Base-by-base conservation (phyloP, 257 asterid species). In the Solanum clarkiae region DNA sequence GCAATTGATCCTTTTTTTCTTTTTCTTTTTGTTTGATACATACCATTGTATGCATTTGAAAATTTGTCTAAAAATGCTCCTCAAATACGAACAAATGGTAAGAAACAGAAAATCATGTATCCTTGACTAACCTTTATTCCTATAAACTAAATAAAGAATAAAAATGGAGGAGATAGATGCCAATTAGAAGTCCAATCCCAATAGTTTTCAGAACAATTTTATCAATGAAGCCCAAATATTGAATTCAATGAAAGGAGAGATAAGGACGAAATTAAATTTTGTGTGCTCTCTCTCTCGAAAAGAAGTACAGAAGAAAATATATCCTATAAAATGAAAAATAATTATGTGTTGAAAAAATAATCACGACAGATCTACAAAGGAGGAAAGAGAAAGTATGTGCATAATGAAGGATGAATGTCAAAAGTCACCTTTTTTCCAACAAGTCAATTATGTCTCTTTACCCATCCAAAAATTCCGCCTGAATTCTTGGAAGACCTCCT, bases 381-480 rank as follows among this genome's bases (percentile, higher is more conserved):
- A 4, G 56, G 56, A 5, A 70, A 22, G 42, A 49, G 49, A 70
- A 57, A 13, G n/a, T 2, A 29, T 55, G 70, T 47, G 29, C 6
- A 36, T 82, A 57, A 59, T 16, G 5, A 42, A 44, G 42, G 60
- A 51, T 54, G 63, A 56, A 87, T 74, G 8, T 36, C 15, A 16
- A 24, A 24, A 40, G 44, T 57, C 62, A 16, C 74, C 24, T 54
- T 85, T 60, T 68, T 47, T 65, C 63, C 85, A 81, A 44, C n/a
- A 59, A 10, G 17, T 59, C 77, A 84, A 82, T 36, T 32, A 15
- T 83, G 69, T 86, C 84, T 13, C 83, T 29, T 72, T 74, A 60
- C 69, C 79, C 86, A 75, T 62, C 91, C 91, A 87, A 84, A 62
- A 75, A 75, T 70, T 53, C 80, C 84, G 85, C 92, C 91, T 84